A percentile compares a stretch with the other conserved stretches of the same genome.
phyloP scores from a whole-genome alignment of 192 early-diverging fungal genomes.

The Coemansia sp. region DNA sequence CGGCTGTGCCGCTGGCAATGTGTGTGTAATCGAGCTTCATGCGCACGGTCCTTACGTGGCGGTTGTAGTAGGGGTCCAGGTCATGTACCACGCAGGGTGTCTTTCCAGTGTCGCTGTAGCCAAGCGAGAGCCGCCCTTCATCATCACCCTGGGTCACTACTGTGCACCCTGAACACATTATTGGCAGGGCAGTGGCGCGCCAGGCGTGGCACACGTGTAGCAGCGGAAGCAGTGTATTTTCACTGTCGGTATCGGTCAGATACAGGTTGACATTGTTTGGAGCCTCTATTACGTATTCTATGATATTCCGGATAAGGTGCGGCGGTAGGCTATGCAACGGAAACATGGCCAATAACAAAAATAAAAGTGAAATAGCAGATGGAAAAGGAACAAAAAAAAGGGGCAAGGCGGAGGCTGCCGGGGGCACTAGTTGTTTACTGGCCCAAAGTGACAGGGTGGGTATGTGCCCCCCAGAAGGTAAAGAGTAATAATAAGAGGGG shows the following conservation, averaged over 20 bases:
- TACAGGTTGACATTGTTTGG: neutral
- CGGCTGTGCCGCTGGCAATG: neutral
- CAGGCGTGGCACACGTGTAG: neutral
- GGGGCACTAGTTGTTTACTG: no score
- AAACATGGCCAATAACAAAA: neutral
- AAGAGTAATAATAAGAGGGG: no score
- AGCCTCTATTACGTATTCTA: neutral
- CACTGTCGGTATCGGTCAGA: neutral
- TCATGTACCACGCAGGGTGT: neutral
- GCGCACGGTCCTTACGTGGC: neutral
- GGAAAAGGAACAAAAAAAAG: neutral
- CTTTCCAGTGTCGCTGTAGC: neutral
- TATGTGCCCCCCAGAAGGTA: no score
- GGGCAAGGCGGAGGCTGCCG: no score
- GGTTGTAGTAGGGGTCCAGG: neutral
- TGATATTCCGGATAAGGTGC: neutral
- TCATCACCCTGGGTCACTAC: no score
- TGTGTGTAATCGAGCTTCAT: neutral
- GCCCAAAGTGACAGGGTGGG: no score
- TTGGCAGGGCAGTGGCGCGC: neutral
- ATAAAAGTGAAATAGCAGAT: neutral
- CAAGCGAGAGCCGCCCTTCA: no score
- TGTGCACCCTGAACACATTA: conserved; percentile 1
- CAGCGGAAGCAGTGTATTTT: neutral
- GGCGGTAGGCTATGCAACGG: neutral